Percentiles rank a stretch among this genome's conserved stretches.
Conservation (phyloP, 768 basidiomycete species). For the Leucocoprinus birnbaumii region DNA sequence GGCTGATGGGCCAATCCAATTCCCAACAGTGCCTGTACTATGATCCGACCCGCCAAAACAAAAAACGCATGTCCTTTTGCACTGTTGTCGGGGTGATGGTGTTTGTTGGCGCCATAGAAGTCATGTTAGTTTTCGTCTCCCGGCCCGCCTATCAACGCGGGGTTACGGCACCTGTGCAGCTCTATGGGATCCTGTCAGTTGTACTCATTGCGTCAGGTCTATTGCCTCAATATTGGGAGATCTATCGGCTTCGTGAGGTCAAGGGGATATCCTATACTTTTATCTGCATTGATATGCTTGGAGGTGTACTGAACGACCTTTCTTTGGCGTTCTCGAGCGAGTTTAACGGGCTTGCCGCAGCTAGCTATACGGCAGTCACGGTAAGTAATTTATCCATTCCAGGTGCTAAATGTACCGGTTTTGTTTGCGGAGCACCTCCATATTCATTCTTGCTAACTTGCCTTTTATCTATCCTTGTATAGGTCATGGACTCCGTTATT, state of each 20-base stretch:
- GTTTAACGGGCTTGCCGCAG: conserved; percentile 62
- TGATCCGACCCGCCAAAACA: conserved; percentile 36
- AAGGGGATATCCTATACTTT: conserved; percentile 69
- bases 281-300: conserved; percentile 67
- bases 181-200: conserved; percentile 63
- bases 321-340: conserved; percentile 64
- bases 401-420: too few relatives aligned
- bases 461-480: background rate
- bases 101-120: conserved; percentile 55
- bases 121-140: conserved; percentile 55
- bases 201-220: conserved; percentile 50
- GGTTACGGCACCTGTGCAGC: conserved; percentile 32
- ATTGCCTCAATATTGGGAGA: conserved; percentile 72
- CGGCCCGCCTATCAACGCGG: conserved; percentile 36
- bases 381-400: conserved; percentile 30
- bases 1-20: background rate
- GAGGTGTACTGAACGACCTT: conserved; percentile 67
- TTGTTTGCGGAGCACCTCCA: background rate
- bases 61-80: conserved; percentile 22
- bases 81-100: conserved; percentile 37
- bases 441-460: background rate
- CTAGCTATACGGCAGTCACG: conserved; percentile 61
- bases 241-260: conserved; percentile 60
- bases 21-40: conserved; percentile 65
- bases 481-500: conserved; percentile 64